Evolutionary conservation across 2,329 filamentous ascomycete genomes (phyloP), one percentile per base, ranked within the genome.

Genomic region (Colletotrichum sp.): DNA sequence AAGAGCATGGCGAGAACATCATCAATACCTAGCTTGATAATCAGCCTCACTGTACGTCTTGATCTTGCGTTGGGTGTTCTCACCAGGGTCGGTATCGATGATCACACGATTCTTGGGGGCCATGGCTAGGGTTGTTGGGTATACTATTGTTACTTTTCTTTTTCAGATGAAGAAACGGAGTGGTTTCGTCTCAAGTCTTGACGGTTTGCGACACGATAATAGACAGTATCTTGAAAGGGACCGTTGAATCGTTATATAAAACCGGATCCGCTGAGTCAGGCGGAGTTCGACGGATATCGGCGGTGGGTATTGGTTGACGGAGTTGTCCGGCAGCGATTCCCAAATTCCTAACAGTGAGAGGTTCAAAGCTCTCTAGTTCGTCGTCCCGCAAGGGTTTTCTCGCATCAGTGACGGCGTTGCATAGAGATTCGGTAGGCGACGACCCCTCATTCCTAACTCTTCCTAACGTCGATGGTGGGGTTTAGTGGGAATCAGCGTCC

Each of bases 41-140:
- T 76, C 16, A 77, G 69, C 22, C 19, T 13, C 27, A 15, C n/a
- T 34, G 12, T 32, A 28, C 61, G 25, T 15, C 36, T 25, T 28
- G 28, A 7, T 9, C 7, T 12, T 16, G n/a, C 19, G 11, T 8
- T 52, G 8, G 32, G 39, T 5, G 6, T 52, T 78, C 83, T 79
- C 88, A 95, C 96, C 87, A 79, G 96, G 96, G 83, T 98, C 97
- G 4, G 96, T 98, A 83, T 99, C 97, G 81, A 99, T 97, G 81
- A 99, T 98, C 79, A 99, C 93, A 81, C 94, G 93, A 80, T 91
- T 92, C 80, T 91, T 92, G 32, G 93, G 90, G 71, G 91, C 88
- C 93, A 95, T 94, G 72, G 63, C 80, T 64, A 25, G 19, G 44
- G n/a, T 22, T 48, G 25, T 12, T 28, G 13, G 25, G 27, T 52